phyloP scores from a whole-genome alignment of 2,329 filamentous ascomycete species.

The Mycogone perniciosa region DNA sequence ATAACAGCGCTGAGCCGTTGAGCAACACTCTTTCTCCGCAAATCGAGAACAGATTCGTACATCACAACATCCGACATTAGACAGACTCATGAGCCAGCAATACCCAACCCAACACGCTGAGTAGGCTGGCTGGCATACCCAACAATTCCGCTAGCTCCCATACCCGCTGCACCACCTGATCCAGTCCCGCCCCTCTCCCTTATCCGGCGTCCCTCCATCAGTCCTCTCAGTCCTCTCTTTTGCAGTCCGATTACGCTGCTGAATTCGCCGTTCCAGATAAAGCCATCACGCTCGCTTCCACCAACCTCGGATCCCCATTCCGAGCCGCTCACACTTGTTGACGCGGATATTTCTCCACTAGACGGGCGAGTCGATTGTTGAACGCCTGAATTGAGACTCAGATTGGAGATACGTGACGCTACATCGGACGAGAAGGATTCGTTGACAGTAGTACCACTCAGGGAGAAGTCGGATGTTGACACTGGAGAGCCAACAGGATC shows the following conservation, averaged over 20 bases:
- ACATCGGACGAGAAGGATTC: conserved; percentile 27
- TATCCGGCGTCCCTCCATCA: conserved; percentile 91
- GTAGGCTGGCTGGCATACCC: conserved; percentile 16
- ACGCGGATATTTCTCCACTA: conserved; percentile 44
- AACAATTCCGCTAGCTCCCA: conserved; percentile 17
- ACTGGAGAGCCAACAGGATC: conserved; percentile 35
- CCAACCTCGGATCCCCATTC: conserved; percentile 53
- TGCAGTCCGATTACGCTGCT: conserved; percentile 92
- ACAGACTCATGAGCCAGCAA: conserved; percentile 37
- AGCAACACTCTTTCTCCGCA: not conserved
- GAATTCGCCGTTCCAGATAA: conserved; percentile 70
- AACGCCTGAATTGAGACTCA: conserved; percentile 41
- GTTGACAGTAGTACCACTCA: conserved; percentile 25
- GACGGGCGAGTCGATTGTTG: conserved; percentile 30
- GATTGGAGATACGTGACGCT: conserved; percentile 29
- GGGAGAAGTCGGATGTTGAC: conserved; percentile 28
- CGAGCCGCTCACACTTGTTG: conserved; percentile 45
- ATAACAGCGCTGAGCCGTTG: not conserved
- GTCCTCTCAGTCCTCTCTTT: conserved; percentile 80
- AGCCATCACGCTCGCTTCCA: conserved; percentile 42
- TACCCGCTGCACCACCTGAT: conserved; percentile 18
- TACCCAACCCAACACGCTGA: conserved; percentile 46
- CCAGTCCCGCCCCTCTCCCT: conserved; percentile 59
- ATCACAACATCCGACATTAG: not conserved
- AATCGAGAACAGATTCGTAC: not conserved